Base-by-base conservation (phyloP, 306 rosid genomes). In the Abrus precatorius region DNA sequence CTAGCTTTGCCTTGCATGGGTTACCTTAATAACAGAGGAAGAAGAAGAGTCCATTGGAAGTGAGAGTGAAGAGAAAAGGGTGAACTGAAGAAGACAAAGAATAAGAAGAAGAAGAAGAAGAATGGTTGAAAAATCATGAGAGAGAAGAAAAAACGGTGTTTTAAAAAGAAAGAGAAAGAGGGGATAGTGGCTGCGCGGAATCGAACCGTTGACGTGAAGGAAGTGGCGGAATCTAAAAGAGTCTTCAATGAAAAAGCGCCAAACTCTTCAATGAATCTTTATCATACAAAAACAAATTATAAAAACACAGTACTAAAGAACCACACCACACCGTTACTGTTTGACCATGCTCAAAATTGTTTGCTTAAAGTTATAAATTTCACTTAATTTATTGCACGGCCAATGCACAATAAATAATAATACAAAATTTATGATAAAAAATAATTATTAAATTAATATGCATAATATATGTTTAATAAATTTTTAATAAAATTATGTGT, bases 21-120 rank as follows among this genome's bases (percentile, higher is more conserved):
- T n/a, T 84, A 96, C 99, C 97, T 92, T 93, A 2, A 84, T 52
- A 49, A 84, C 79, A 2, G 40, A 36, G 75, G 55, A 41, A 34
- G 91, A 13, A 27, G 94, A 77, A 83, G 93, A 88, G 72, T 90
- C 97, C 99, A 96, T 96, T 82, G 90, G 62, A 85, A 76, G 40
- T 20, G 77, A 57, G 7, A 10, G 59, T 30, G 75, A 30, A 38
- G 5, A 40, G 20, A 20, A 43, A 20, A 30, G 1, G 40, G 61
- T 59, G 77, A 1, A 20, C 20, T 20, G 20, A 20, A 69, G 76
- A 32, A 55, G 20, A 79, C 30, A 30, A 30, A 33, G 55, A 1
- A n/a, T n/a, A 34, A 34, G 34, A 7, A 38, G 53, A 5, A 55
- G 67, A 5, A 55, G 62, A 60, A 72, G 65, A 77, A 50, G 85